Base-by-base conservation (phyloP, 2,329 filamentous ascomycete genomes). In the Stagonosporopsis chrysanthemi region DNA sequence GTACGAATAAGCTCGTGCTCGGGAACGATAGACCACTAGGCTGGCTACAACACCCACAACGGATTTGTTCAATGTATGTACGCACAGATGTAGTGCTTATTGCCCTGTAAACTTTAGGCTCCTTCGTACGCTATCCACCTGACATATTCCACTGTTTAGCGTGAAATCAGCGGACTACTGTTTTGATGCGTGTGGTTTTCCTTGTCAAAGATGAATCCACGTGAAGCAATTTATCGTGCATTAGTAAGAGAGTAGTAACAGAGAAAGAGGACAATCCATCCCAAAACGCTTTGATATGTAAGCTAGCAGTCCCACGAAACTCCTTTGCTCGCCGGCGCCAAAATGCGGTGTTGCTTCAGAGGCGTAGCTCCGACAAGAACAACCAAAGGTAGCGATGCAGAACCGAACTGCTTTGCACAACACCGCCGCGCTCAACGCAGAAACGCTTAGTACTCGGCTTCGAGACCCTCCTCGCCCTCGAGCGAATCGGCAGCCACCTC, bases 401-500 rank as follows among this genome's bases (percentile, higher is more conserved):
- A 63, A 62, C 58, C 52, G 56, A 52, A 63, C 61, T 63, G 63
- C 61, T 62, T 59, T 63, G 62, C 55, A 52, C 56, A 52, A 61
- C 63, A 49, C 56, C 55, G 52, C 63, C 56, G 60, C 60, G 56
- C 61, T 44, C 60, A 52, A 60, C 58, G 54, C 45, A 45, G 56
- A 61, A 61, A 47, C 59, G 58, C 63, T 62, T 96, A 97, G 86
- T 97, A 97, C 87, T 97, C 94, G 67, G 91, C 90, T 82, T 96
- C 92, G 70, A 85, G 82, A 75, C 86, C 89, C 75, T 93, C 91
- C 72, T 96, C 93, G 65, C 88, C 90, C 77, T 93, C 93, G 72
- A 96, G 82, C 63, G 92, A 96, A 82, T 98, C 94, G 74, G 92
- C 91, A 66, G 92, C 94, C 76, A 98, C 95, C 83, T 99, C 95